A percentile compares a stretch with the other conserved stretches of the same genome.
Evolutionary conservation across 352 stramenopile genomes (phyloP).

Genomic region (Pythium guiyangense): DNA sequence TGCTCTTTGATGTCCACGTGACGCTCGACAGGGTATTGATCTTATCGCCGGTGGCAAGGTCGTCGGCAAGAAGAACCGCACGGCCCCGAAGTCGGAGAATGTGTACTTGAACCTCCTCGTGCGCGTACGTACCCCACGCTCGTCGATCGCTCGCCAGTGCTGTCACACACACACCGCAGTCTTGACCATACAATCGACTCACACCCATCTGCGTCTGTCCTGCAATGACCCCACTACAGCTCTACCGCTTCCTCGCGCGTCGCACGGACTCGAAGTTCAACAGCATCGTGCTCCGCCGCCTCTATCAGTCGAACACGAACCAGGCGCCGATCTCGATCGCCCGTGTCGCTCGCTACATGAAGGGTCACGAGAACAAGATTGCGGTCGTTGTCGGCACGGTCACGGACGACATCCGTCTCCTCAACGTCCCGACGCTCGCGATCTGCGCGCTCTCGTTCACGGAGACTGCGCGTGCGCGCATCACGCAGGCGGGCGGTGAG

Average conservation of each 20-base stretch:
- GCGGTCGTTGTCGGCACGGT: conserved; percentile 98
- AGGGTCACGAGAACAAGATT: conserved; percentile 98
- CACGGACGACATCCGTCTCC: conserved; percentile 98
- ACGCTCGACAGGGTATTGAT: conserved; percentile 94
- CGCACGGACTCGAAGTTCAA: conserved; percentile 99
- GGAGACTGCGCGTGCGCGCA: conserved; percentile 96
- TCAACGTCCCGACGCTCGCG: conserved; percentile 94
- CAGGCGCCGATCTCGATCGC: conserved; percentile 96
- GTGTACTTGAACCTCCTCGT: conserved; percentile 99
- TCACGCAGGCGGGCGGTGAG: conserved; percentile 97
- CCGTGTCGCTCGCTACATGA: conserved; percentile 97
- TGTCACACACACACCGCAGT: no score
- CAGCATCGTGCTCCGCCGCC: conserved; percentile 96
- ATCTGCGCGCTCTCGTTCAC: conserved; percentile 98
- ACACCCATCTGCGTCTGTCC: background rate
- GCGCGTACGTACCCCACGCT: conserved; percentile 39
- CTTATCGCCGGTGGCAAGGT: conserved; percentile 98
- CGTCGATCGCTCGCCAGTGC: background rate
- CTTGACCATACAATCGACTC: background rate
- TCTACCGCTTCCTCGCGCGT: conserved; percentile 97
- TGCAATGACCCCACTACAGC: conserved; percentile 16
- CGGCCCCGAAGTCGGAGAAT: conserved; percentile 98
- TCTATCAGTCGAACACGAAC: conserved; percentile 99
- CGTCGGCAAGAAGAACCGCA: conserved; percentile 97
- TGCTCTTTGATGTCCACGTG: background rate